Conservation (phyloP, 148 eudicot species). For the Cornus kousa region DNA sequence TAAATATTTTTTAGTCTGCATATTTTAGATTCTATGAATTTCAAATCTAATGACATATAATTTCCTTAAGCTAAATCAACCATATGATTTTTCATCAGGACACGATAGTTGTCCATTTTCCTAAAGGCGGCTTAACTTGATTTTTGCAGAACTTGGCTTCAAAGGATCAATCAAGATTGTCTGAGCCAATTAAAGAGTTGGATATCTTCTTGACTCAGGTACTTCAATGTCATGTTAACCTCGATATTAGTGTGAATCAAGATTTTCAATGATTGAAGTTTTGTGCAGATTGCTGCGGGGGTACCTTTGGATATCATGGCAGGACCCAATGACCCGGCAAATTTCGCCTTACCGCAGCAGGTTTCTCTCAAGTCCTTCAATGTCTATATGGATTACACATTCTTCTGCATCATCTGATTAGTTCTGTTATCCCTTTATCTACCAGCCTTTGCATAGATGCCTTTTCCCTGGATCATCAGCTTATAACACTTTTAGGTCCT, state of each 20-base stretch:
- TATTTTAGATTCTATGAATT: background rate
- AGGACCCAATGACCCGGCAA: conserved; percentile 84
- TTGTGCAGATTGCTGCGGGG: conserved; percentile 79
- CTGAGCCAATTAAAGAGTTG: conserved; percentile 83
- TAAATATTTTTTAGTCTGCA: no score
- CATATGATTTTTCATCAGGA: background rate
- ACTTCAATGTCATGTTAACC: conserved; percentile 13
- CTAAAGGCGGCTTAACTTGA: background rate
- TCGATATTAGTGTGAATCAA: background rate
- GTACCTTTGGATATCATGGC: conserved; percentile 92
- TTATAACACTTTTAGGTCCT: conserved; percentile 86
- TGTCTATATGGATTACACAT: background rate
- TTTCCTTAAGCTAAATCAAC: background rate
- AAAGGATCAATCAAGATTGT: conserved; percentile 75
- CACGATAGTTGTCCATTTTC: background rate
- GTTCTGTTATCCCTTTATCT: conserved; percentile 15
- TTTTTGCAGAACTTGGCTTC: conserved; percentile 73
- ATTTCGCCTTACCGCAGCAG: conserved; percentile 92
- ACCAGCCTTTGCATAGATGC: conserved; percentile 83
- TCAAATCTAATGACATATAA: background rate
- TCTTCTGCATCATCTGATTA: conserved; percentile 4
- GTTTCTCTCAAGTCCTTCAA: conserved; percentile 28
- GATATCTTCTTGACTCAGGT: conserved; percentile 95
- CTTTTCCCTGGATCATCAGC: conserved; percentile 89
- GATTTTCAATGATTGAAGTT: conserved; percentile 13